Base-by-base conservation (phyloP, 2,329 filamentous ascomycete species). In the Aspergillus novofumigatus region DNA sequence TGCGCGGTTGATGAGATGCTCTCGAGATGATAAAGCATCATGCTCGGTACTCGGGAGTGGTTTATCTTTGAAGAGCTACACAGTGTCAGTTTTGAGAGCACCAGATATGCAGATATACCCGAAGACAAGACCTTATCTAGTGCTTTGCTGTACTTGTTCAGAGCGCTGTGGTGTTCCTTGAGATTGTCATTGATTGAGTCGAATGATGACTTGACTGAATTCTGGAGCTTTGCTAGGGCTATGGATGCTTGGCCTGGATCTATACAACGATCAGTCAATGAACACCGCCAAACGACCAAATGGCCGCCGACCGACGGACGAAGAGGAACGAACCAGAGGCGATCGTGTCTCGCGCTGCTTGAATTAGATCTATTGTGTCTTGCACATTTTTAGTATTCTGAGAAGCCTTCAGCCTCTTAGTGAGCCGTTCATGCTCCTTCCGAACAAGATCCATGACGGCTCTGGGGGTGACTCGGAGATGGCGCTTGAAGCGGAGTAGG, bases 101-200 rank as follows among this genome's bases (percentile, higher is more conserved):
- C 26, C 49, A 20, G 9, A 23, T 21, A n/a, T 42, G 20, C 14
- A 14, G 29, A 11, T 3, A 25, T 14, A 28, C 32, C 14, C 53
- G 51, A 53, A 32, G 42, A 17, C 38, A 26, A 20, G 29, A 90
- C 90, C 80, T 88, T 91, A 72, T 96, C 91, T 29, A 99, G 79
- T 5, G 90, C 86, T 71, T 92, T 96, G 64, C 87, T 87, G 73
- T 95, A 96, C 63, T 88, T 88, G 72, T 88, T 91, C 57, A 96
- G 87, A 2, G 88, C 87, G 61, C 88, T 88, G 65, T 95, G 89
- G 2, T 94, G 87, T 55, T 91, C 89, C 72, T 91, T 94, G 51
- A 97, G 77, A 67, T 91, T 87, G 53, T 89, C 86, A 64, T 89
- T 93, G 42, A 96, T 86, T 38, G 84, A 82, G 42, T 96, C 91